Evolutionary conservation across 2,329 filamentous ascomycete species (phyloP), one percentile per base, ranked within the genome.

Genomic region (Dactylellina sp.): DNA sequence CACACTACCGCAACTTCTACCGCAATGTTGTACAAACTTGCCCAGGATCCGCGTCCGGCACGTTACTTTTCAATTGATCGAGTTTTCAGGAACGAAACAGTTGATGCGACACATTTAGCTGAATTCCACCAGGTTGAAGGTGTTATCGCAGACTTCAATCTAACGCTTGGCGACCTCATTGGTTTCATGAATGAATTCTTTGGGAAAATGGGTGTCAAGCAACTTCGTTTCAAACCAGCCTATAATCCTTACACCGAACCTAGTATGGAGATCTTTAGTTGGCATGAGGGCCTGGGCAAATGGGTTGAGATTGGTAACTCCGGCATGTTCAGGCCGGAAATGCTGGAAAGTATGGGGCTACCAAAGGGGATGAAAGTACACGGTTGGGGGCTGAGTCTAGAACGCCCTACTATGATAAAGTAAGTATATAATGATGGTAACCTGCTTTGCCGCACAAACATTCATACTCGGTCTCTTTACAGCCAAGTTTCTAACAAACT

Each of bases 51-150:
- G 71, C 90, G 91, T 12, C 91, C 92, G 3, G 93, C 92, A n/a
- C 89, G 93, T 75, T 98, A 97, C 85, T 99, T 99, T 85, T 97
- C 92, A 75, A 99, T 99, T 81, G 95, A 99, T 83, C 89, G 95
- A 62, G 95, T 99, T 75, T 99, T 99, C 89, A 89, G 92, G 77
- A 99, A 99, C 82, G 95, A 99, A 83, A 92, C 92, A 1, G 93
- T 99, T 70, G 95, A 99, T 80, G 93, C 93, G 12, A 99, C 95
- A 7, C 95, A 99, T 85, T 83, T 99, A 79, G 93, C 93, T 40
- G 95, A 99, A 82, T 99, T 99, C 86, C 95, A 99, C 83, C 95
- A 99, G 81, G 92, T 98, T 35, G 95, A 99, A 83, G 95, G 95
- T 82, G 94, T 99, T 56, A 98, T 99, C 83, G 95, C 95, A 24